Evolutionary conservation across 2,329 filamentous ascomycete species (phyloP).

Genomic region (Aspergillus sp.): DNA sequence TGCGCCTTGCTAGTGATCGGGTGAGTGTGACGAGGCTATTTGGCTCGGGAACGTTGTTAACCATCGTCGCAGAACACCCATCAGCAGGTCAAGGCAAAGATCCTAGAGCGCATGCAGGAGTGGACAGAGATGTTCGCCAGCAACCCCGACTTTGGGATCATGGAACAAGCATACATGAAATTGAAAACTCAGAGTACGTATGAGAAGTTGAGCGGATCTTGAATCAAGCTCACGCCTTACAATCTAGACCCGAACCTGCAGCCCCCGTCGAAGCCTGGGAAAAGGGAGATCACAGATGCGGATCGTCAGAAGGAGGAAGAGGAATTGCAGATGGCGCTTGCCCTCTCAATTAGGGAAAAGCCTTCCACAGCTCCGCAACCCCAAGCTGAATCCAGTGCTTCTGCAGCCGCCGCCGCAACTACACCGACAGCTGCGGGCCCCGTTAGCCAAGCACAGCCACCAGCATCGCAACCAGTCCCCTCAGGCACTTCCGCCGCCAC

Average conservation of each 20-base stretch:
- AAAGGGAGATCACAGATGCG: constrained; percentile 83
- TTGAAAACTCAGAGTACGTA: constrained; percentile 68
- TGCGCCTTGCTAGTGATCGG: constrained; percentile 86
- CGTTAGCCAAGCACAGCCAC: constrained; percentile 35
- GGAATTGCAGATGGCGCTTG: constrained; percentile 93
- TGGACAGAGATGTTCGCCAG: constrained; percentile 93
- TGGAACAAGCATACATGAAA: constrained; percentile 91
- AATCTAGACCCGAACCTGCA: constrained; percentile 81
- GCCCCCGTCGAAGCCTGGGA: constrained; percentile 87
- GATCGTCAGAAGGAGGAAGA: constrained; percentile 96
- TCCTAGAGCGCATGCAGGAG: constrained; percentile 91
- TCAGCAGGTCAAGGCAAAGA: constrained; percentile 94
- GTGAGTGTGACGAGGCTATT: constrained; percentile 30
- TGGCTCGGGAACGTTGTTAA: not conserved
- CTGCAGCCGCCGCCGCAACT: constrained; percentile 23
- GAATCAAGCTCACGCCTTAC: constrained; percentile 30
- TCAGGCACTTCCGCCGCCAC: constrained; percentile 93
- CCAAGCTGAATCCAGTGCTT: constrained; percentile 36
- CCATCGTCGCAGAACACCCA: constrained; percentile 70
- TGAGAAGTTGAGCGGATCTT: not conserved
- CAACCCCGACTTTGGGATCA: constrained; percentile 90
- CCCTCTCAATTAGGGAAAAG: constrained; percentile 88
- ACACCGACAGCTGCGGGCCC: constrained; percentile 24
- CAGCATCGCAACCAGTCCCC: constrained; percentile 59
- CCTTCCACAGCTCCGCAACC: constrained; percentile 37